A percentile compares a stretch with the other conserved stretches of the same genome.
Evolutionary conservation across 148 eudicot species (phyloP).

Genomic region (Cornus florida): DNA sequence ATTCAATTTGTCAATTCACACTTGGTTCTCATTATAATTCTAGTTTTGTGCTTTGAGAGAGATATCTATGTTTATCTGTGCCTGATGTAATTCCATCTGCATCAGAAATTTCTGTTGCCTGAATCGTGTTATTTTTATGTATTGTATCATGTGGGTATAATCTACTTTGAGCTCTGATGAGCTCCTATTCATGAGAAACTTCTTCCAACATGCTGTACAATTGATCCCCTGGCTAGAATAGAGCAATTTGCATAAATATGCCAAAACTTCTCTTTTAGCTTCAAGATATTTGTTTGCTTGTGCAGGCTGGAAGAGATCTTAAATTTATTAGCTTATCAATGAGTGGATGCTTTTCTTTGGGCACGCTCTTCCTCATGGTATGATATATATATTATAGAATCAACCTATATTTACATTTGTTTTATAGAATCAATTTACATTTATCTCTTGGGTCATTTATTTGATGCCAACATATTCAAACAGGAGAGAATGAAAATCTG

Average conservation of each 20-base stretch:
- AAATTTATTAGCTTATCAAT: conserved; percentile 70
- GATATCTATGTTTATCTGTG: not conserved
- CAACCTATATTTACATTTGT: not conserved
- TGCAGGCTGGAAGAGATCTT: conserved; percentile 91
- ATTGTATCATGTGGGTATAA: not conserved
- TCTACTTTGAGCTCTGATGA: not conserved
- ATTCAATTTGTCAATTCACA: not conserved
- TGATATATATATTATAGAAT: not conserved
- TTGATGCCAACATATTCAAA: not conserved
- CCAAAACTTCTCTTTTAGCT: not conserved
- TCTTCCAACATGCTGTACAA: not conserved
- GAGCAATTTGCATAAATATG: not conserved
- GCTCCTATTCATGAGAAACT: not conserved
- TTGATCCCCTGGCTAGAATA: not conserved
- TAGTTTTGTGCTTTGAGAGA: not conserved
- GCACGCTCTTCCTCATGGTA: conserved; percentile 71
- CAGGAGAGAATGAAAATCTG: not conserved
- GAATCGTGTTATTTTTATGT: not conserved
- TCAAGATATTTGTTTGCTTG: conserved; percentile 2
- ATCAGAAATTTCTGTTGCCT: not conserved
- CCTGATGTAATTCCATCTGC: not conserved
- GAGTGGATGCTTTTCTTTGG: conserved; percentile 63
- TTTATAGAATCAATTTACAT: too few species aligned
- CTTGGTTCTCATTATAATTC: not conserved
- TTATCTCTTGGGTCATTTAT: not conserved